These are phyloP conservation scores for Epichloe sylvatica DNA, from an alignment of 2,329 filamentous ascomycete species.

Conservation along the genomic window DNA sequence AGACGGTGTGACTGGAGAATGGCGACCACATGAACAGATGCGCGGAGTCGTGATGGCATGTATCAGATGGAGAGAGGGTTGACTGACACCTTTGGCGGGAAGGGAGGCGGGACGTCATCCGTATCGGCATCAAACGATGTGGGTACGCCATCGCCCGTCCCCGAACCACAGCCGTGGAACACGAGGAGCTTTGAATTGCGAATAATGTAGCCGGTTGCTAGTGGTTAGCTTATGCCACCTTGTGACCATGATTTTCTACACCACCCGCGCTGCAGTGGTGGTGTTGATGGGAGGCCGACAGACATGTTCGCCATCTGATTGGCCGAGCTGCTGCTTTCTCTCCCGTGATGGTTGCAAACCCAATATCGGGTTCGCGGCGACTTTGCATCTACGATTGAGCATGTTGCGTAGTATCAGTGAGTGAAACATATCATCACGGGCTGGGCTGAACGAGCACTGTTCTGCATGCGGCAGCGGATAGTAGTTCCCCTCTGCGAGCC, in stretches of 20 bases:
- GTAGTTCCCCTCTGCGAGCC: background rate
- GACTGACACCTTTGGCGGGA: too few relatives aligned
- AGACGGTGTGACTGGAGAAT: constrained; percentile 1
- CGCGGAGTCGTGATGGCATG: too few relatives aligned
- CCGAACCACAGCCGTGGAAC: background rate
- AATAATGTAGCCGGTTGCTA: background rate
- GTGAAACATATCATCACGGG: too few relatives aligned
- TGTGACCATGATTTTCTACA: constrained; percentile 2
- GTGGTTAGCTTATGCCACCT: background rate
- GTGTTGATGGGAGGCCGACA: background rate
- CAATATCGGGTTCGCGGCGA: too few relatives aligned
- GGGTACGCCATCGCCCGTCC: background rate
- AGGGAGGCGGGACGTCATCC: background rate
- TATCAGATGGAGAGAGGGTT: background rate
- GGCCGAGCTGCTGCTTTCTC: background rate
- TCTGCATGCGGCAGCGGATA: too few relatives aligned
- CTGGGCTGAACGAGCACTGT: background rate
- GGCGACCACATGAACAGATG: background rate
- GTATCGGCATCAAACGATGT: background rate
- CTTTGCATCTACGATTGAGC: too few relatives aligned
- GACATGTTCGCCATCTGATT: background rate
- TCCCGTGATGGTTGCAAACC: background rate
- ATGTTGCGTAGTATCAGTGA: too few relatives aligned
- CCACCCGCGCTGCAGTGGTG: background rate
- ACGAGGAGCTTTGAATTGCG: background rate